Evolutionary conservation across 2,329 filamentous ascomycete genomes (phyloP).

Genomic region (Aureobasidium zeae): DNA sequence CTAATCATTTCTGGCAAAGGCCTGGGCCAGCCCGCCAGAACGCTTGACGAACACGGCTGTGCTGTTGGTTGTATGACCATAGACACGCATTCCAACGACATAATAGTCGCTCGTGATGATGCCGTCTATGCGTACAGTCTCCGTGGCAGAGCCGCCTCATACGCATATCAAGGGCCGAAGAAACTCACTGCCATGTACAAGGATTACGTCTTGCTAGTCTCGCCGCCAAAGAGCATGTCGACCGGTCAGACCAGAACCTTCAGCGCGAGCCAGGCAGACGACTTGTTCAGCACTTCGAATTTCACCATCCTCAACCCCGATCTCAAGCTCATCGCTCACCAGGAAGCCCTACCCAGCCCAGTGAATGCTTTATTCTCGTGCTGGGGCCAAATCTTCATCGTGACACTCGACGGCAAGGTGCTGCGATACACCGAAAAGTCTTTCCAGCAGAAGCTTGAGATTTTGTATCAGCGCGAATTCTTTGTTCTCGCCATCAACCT

Average conservation of each 20-base stretch:
- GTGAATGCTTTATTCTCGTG: slow-evolving; percentile 73
- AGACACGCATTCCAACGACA: slow-evolving; percentile 68
- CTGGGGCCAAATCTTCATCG: slow-evolving; percentile 86
- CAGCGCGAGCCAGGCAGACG: slow-evolving; percentile 61
- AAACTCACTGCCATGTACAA: slow-evolving; percentile 68
- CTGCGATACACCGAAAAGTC: slow-evolving; percentile 84
- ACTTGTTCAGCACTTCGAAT: slow-evolving; percentile 75
- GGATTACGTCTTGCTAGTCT: slow-evolving; percentile 80
- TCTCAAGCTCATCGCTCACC: slow-evolving; percentile 79
- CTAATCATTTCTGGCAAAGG: slow-evolving; percentile 79
- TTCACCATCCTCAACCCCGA: slow-evolving; percentile 91
- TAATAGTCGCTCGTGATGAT: slow-evolving; percentile 89
- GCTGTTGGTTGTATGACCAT: slow-evolving; percentile 92
- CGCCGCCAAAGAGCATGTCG: slow-evolving; percentile 56
- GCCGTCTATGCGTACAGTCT: slow-evolving; percentile 88
- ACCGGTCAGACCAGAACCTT: slow-evolving; percentile 62
- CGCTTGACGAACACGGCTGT: slow-evolving; percentile 81
- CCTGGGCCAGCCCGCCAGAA: slow-evolving; percentile 79
- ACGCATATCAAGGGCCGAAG: slow-evolving; percentile 86
- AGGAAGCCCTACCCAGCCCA: slow-evolving; percentile 71
- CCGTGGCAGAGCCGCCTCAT: slow-evolving; percentile 76
- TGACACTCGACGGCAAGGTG: slow-evolving; percentile 86
- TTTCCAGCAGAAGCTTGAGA: slow-evolving; percentile 81
- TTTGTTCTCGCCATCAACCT: slow-evolving; percentile 87
- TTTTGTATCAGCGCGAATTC: slow-evolving; percentile 87